Base-by-base conservation (phyloP, 768 basidiomycete species). In the Tylopilus vinaceipallidus region DNA sequence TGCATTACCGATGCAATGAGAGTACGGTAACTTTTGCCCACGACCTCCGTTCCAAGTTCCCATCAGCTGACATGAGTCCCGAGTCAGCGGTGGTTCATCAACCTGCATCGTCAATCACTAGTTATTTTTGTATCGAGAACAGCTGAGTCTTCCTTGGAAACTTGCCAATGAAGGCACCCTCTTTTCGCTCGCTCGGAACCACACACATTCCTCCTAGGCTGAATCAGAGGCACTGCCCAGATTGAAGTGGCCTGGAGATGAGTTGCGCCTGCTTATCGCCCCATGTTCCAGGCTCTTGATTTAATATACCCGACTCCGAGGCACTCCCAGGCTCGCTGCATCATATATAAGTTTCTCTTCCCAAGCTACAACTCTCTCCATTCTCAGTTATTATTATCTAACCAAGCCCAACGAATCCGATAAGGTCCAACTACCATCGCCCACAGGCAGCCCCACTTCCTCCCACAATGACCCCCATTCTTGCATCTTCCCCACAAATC, bases 261-360 rank as follows among this genome's bases (percentile, higher is more conserved):
- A 22, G 26, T 23, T 27, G 16, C 4, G 4, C 27, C 13, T 13
- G 12, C 10, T 26, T 29, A 10, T 29, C 29, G 52, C 20, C 29
- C 40, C 27, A 30, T 17, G 27, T 39, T n/a, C n/a, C n/a, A n/a
- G n/a, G n/a, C n/a, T n/a, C n/a, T n/a, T n/a, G n/a, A n/a, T n/a
- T n/a, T n/a, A n/a, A n/a, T n/a, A n/a, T n/a, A n/a, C n/a, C n/a
- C n/a, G 20, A 39, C 34, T 48, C 42, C 24, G 27, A 47, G 45
- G 10, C 46, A 20, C 51, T 63, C 53, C 53, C 61, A 62, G 50
- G 54, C 46, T 51, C 17, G 11, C 20, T 23, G 23, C 24, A n/a
- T 39, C 47, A 51, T 49, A 57, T 53, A 57, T 37, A 50, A 49
- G 22, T 37, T 32, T 47, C 17, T 16, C 49, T 39, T 30, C 43